Conservation (phyloP, 371 early-diverging fungal genomes). For the Mucor plumbeus region DNA sequence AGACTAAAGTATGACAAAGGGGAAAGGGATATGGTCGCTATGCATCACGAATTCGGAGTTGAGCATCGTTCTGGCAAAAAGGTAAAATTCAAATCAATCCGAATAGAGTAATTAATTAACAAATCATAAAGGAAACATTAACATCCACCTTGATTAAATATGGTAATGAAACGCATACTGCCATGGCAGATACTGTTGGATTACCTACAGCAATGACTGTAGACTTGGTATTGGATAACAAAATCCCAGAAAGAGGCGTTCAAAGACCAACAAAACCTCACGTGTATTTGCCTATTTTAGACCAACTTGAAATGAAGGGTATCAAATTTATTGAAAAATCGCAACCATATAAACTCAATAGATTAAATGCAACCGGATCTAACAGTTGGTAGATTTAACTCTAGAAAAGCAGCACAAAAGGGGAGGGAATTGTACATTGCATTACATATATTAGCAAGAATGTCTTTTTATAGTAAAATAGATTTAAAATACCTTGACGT, state of each 20-base stretch:
- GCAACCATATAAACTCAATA: constrained; percentile 20
- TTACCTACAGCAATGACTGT: constrained; percentile 87
- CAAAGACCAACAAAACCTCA: constrained; percentile 77
- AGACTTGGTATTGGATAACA: constrained; percentile 79
- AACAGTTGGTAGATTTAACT: constrained; percentile 17
- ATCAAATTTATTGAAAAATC: constrained; percentile 72
- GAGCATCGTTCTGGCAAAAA: constrained; percentile 57
- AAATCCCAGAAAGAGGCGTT: constrained; percentile 70
- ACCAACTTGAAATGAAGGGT: constrained; percentile 73
- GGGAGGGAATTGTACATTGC: not conserved
- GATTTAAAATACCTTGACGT: not conserved
- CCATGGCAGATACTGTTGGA: constrained; percentile 94
- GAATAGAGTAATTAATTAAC: not conserved
- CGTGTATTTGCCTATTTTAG: constrained; percentile 79
- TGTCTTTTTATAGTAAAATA: constrained; percentile 6
- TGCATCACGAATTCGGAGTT: constrained; percentile 89
- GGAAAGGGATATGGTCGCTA: constrained; percentile 87
- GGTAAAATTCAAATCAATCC: constrained; percentile 12
- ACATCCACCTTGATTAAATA: constrained; percentile 81
- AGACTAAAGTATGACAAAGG: constrained; percentile 72
- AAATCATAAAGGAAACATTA: constrained; percentile 51
- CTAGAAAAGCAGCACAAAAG: not conserved
- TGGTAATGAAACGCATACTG: constrained; percentile 78
- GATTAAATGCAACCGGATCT: constrained; percentile 38
- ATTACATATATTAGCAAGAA: constrained; percentile 1